These are phyloP conservation scores for Domatiomyces globalis DNA, from an alignment of 2,329 filamentous ascomycete species.

Conservation along the genomic window DNA sequence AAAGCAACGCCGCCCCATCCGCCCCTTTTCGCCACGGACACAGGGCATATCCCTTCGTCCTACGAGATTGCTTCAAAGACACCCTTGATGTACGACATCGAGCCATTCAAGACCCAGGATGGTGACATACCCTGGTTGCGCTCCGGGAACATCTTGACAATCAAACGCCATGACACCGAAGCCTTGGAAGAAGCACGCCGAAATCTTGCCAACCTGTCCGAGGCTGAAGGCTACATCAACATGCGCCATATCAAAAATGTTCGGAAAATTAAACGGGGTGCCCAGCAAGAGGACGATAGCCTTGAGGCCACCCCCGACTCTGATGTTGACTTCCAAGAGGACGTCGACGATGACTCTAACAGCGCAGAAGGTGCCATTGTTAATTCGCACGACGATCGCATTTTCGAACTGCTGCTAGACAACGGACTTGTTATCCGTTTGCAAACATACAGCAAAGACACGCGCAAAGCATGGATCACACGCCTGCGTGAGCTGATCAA, in stretches of 20 bases:
- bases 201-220: conserved; percentile 42
- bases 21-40: conserved; percentile 37
- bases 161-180: conserved; percentile 41
- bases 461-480: conserved; percentile 48
- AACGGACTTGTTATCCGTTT: conserved; percentile 49
- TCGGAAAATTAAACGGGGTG: conserved; percentile 40
- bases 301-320: conserved; percentile 39
- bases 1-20: conserved; percentile 46
- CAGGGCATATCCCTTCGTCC: conserved; percentile 36
- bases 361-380: conserved; percentile 36
- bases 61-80: conserved; percentile 41
- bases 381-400: conserved; percentile 36
- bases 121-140: conserved; percentile 44
- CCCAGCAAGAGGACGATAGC: conserved; percentile 38
- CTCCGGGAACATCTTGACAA: conserved; percentile 31
- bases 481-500: conserved; percentile 41
- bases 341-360: conserved; percentile 38
- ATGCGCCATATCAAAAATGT: conserved; percentile 44
- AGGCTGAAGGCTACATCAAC: conserved; percentile 52
- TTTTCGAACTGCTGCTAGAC: conserved; percentile 47
- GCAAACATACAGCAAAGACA: conserved; percentile 42
- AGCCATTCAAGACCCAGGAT: conserved; percentile 42
- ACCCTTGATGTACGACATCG: conserved; percentile 47
- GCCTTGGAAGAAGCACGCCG: conserved; percentile 46
- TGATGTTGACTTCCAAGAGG: conserved; percentile 42